phyloP scores from a whole-genome alignment of 2,329 filamentous ascomycete species.

The Botrytis paeoniae region DNA sequence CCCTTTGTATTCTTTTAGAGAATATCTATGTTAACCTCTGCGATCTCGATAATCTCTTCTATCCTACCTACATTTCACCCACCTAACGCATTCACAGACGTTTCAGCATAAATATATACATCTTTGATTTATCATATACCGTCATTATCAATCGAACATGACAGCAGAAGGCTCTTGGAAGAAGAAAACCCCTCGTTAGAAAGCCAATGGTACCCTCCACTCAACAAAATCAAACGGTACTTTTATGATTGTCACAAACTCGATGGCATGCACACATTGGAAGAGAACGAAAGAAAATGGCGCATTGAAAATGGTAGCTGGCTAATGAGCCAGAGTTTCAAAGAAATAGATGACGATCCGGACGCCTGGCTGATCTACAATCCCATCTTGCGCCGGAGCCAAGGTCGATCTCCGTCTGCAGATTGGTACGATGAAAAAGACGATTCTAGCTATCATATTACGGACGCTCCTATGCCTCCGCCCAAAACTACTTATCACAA shows the following conservation, averaged over 20 bases:
- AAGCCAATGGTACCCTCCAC: background rate
- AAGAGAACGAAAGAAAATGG: background rate
- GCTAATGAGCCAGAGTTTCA: background rate
- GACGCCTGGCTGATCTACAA: background rate
- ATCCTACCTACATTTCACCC: background rate
- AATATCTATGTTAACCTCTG: background rate
- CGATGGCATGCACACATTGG: rapidly evolving
- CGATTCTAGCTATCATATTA: conserved; percentile 1
- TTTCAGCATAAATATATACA: background rate
- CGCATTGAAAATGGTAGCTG: background rate
- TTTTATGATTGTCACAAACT: background rate
- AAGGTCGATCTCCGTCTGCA: background rate
- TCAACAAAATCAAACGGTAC: background rate
- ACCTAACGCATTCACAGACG: background rate
- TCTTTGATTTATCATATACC: background rate
- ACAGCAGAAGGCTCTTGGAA: background rate
- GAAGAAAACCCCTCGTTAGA: background rate
- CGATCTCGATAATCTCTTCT: background rate
- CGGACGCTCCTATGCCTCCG: background rate
- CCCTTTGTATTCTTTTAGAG: background rate
- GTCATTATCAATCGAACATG: background rate
- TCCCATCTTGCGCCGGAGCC: background rate
- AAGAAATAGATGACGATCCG: background rate
- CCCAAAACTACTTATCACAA: background rate
- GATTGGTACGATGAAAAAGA: conserved; percentile 3